phyloP scores from a whole-genome alignment of 345 rosid species.

The Raphanus raphanistrum region DNA sequence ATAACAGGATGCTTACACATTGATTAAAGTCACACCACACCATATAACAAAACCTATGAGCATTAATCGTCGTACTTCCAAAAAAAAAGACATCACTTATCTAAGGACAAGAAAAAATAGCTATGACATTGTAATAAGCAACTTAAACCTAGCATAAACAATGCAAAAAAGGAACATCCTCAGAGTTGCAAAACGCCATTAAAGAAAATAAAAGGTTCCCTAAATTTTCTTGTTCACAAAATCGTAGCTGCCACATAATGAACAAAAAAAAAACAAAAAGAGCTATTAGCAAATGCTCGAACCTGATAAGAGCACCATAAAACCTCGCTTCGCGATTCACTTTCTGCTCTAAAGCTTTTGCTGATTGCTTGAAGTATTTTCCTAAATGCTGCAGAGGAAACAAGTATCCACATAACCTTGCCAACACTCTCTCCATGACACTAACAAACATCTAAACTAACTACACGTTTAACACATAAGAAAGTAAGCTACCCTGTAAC shows the following conservation, averaged over 20 bases:
- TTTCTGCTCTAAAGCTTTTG: constrained; percentile 84
- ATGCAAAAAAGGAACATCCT: neutral
- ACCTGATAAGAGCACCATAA: constrained; percentile 97
- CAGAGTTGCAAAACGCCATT: neutral
- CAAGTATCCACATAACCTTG: neutral
- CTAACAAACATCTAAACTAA: neutral
- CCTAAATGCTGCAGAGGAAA: constrained; percentile 66
- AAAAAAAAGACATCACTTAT: neutral
- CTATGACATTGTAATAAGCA: constrained; percentile 16
- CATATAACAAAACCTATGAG: neutral
- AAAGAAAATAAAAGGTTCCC: neutral
- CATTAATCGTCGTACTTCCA: too few relatives aligned
- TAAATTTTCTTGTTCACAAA: constrained; percentile 7
- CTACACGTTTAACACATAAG: neutral
- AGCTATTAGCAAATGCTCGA: constrained; percentile 4
- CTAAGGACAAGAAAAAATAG: neutral
- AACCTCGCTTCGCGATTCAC: constrained; percentile 85
- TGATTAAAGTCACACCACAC: neutral
- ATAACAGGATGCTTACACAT: neutral
- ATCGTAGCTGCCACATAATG: neutral
- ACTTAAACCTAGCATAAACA: constrained; percentile 4
- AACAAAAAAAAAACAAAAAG: neutral
- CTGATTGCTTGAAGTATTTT: constrained; percentile 89
- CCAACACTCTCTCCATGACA: constrained; percentile 11
- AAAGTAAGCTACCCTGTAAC: constrained; percentile 54